Conservation (phyloP, 805 yeast species). For the Metschnikowia proteae region DNA sequence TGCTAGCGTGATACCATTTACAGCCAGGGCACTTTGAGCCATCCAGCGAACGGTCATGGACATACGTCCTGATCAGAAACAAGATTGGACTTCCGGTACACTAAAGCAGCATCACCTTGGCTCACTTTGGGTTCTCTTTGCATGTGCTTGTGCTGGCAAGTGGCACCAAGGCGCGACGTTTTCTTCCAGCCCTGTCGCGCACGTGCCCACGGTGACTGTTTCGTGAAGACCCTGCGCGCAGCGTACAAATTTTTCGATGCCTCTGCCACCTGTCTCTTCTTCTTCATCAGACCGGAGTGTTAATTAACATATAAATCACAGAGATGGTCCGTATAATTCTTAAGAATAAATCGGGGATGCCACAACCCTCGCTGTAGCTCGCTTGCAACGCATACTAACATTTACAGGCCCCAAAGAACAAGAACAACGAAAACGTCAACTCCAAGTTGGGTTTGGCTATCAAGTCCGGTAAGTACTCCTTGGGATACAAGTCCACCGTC, state of each 20-base stretch:
- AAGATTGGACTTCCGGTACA: neutral
- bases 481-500: constrained; percentile 98
- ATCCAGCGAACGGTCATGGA: too few species aligned
- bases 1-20: neutral
- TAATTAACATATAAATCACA: constrained; percentile 44
- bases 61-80: too few species aligned
- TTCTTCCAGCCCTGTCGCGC: constrained; percentile 7
- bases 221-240: constrained; percentile 10
- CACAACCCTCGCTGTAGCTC: neutral
- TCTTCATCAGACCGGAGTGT: constrained; percentile 85
- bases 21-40: neutral
- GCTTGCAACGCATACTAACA: constrained; percentile 36
- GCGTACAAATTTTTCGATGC: constrained; percentile 13
- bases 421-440: constrained; percentile 94
- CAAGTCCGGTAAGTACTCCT: constrained; percentile 99
- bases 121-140: neutral
- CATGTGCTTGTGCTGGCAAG: neutral
- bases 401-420: constrained; percentile 86
- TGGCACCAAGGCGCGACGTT: neutral
- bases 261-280: neutral
- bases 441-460: constrained; percentile 96
- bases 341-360: neutral
- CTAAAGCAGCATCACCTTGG: neutral
- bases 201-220: constrained; percentile 16
- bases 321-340: constrained; percentile 88